Percentiles rank a stretch among this genome's conserved stretches.
These are phyloP conservation scores for Paramyrothecium sp. DNA, from an alignment of 2,329 filamentous ascomycete species.

Conservation along the genomic window DNA sequence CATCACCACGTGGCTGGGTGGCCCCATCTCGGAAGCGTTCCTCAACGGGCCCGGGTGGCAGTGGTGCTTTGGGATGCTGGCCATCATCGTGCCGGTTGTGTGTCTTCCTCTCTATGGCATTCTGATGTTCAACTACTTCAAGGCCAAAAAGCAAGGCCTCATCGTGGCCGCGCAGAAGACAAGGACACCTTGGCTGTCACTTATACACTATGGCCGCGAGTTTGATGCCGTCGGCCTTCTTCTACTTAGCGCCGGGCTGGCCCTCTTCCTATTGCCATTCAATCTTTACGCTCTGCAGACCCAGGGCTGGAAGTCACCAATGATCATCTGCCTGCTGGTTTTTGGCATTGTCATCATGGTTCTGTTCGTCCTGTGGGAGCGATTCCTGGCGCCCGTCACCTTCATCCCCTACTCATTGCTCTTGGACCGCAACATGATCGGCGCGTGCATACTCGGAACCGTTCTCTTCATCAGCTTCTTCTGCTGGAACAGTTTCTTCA, in stretches of 20 bases:
- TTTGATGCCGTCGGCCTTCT: slow-evolving; percentile 45
- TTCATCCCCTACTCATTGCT: slow-evolving; percentile 53
- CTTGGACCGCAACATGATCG: slow-evolving; percentile 43
- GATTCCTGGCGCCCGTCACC: slow-evolving; percentile 49
- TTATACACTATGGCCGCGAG: not conserved
- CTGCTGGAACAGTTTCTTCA: slow-evolving; percentile 44
- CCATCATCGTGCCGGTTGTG: slow-evolving; percentile 53
- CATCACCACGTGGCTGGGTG: slow-evolving; percentile 30
- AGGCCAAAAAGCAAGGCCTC: slow-evolving; percentile 17
- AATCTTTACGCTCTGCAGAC: slow-evolving; percentile 28
- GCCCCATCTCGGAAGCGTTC: slow-evolving; percentile 21
- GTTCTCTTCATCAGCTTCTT: slow-evolving; percentile 37
- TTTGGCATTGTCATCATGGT: slow-evolving; percentile 44
- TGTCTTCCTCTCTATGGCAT: slow-evolving; percentile 17
- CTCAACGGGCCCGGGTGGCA: slow-evolving; percentile 22
- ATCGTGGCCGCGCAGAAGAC: slow-evolving; percentile 15
- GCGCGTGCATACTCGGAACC: slow-evolving; percentile 34
- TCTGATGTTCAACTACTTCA: slow-evolving; percentile 15
- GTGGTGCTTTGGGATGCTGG: slow-evolving; percentile 53
- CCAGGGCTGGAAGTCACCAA: slow-evolving; percentile 34
- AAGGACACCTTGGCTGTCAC: slow-evolving; percentile 28
- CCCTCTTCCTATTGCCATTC: slow-evolving; percentile 52
- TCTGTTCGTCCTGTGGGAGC: slow-evolving; percentile 53
- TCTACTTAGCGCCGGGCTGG: slow-evolving; percentile 54
- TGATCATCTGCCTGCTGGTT: slow-evolving; percentile 42